These are phyloP conservation scores for Leptographium galeiforme DNA, from an alignment of 2,329 filamentous ascomycete genomes.

Conservation along the genomic window DNA sequence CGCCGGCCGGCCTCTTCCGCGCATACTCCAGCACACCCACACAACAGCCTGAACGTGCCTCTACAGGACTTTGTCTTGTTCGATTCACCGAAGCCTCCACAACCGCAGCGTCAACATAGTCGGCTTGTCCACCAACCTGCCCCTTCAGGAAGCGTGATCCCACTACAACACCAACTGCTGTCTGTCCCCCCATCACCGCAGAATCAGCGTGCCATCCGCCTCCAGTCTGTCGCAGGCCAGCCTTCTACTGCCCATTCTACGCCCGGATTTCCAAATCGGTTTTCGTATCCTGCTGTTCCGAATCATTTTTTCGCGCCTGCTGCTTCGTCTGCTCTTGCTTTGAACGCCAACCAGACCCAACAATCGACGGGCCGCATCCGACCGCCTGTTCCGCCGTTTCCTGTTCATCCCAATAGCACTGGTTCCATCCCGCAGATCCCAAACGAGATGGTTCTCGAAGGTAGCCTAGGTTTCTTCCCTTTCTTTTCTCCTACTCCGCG, in stretches of 20 bases:
- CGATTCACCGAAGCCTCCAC: slow-evolving; percentile 36
- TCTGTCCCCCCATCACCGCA: slow-evolving; percentile 34
- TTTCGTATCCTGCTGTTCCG: slow-evolving; percentile 36
- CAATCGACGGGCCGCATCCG: slow-evolving; percentile 30
- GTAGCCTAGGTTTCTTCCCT: slow-evolving; percentile 17
- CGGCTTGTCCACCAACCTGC: slow-evolving; percentile 25
- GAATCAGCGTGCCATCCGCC: slow-evolving; percentile 46
- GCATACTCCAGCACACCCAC: slow-evolving; percentile 42
- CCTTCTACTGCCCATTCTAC: slow-evolving; percentile 33
- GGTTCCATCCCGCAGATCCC: slow-evolving; percentile 6
- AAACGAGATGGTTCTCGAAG: slow-evolving; percentile 41
- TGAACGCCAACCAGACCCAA: slow-evolving; percentile 26
- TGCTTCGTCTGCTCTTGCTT: slow-evolving; percentile 43
- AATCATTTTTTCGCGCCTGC: slow-evolving; percentile 56
- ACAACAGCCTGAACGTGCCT: slow-evolving; percentile 25
- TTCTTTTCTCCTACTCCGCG: not conserved
- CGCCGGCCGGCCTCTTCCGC: slow-evolving; percentile 50
- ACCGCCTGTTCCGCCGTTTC: slow-evolving; percentile 61
- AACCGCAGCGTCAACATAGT: slow-evolving; percentile 25
- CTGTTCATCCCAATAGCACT: slow-evolving; percentile 31
- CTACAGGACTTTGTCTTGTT: slow-evolving; percentile 72
- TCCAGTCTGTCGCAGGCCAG: slow-evolving; percentile 37
- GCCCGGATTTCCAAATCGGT: slow-evolving; percentile 40
- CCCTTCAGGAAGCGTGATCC: slow-evolving; percentile 18
- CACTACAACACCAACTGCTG: slow-evolving; percentile 23